Evolutionary conservation across 495 filamentous ascomycete genomes (phyloP), one percentile per base, ranked within the genome.

Genomic region (Trichoderma orchidacearum): DNA sequence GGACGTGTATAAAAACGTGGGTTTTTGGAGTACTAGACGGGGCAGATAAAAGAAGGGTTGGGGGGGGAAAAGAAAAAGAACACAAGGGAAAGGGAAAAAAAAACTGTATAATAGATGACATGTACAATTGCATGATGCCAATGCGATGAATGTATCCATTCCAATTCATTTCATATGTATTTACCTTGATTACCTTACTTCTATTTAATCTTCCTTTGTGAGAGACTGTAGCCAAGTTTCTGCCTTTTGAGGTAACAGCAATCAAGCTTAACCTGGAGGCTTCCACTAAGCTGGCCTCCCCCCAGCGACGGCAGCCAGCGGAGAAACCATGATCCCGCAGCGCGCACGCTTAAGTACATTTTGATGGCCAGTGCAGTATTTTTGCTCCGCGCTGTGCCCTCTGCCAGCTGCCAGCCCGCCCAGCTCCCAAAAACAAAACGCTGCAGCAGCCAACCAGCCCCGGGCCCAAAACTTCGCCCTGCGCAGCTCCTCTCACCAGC

Each of bases 391-490:
- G n/a, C n/a, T n/a, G n/a, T n/a, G n/a, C n/a, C n/a, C n/a, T n/a
- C n/a, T n/a, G n/a, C n/a, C n/a, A n/a, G n/a, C n/a, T n/a, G n/a
- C n/a, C n/a, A n/a, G n/a, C n/a, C n/a, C n/a, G n/a, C n/a, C n/a
- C n/a, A n/a, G n/a, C n/a, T n/a, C n/a, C n/a, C n/a, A n/a, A n/a
- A n/a, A n/a, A n/a, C n/a, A n/a, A n/a, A n/a, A n/a, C n/a, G n/a
- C n/a, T n/a, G n/a, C n/a, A n/a, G n/a, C n/a, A n/a, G n/a, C n/a
- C n/a, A n/a, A n/a, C n/a, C n/a, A n/a, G n/a, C n/a, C n/a, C 25
- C 60, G 62, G 62, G 60, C 62, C 23, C 58, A 58, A 59, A 64
- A 62, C 61, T 64, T 64, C 62, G 60, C 62, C 59, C 63, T 62
- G 63, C 63, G 61, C 58, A 70, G 63, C 59, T 64, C 61, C 55